phyloP scores from a whole-genome alignment of 2,329 filamentous ascomycete genomes.

The Gnomoniopsis sp. region DNA sequence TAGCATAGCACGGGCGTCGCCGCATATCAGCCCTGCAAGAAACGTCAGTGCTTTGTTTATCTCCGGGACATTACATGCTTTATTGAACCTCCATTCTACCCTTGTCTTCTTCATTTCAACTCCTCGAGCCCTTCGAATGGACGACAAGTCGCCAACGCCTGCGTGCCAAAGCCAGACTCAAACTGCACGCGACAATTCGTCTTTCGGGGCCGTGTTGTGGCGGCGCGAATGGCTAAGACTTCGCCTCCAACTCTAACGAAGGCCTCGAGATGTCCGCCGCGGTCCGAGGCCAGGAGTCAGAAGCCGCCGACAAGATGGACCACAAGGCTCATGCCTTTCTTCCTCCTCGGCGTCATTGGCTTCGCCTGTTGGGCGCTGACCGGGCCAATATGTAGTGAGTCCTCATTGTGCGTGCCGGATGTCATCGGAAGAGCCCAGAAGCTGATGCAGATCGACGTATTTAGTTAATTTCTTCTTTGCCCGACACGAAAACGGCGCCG shows the following conservation, averaged over 20 bases:
- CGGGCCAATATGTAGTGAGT: constrained; percentile 64
- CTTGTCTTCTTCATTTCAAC: not conserved
- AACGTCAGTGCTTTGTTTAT: not conserved
- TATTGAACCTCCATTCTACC: not conserved
- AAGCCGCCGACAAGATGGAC: constrained; percentile 51
- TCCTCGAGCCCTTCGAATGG: not conserved
- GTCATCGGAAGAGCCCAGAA: no score
- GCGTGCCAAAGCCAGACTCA: not conserved
- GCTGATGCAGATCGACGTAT: not conserved
- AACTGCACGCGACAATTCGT: not conserved
- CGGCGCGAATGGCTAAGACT: not conserved
- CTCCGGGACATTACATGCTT: not conserved
- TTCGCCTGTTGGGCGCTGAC: constrained; percentile 72
- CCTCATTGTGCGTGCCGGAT: not conserved
- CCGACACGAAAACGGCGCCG: constrained; percentile 49
- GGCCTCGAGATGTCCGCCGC: constrained; percentile 1
- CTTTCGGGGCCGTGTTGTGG: not conserved
- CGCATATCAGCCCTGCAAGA: not conserved
- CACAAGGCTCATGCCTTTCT: constrained; percentile 64
- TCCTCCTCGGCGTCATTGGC: constrained; percentile 63
- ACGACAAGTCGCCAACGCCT: not conserved
- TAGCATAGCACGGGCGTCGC: no score
- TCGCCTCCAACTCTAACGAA: not conserved
- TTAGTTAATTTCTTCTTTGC: constrained; percentile 69
- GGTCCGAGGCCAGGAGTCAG: constrained; percentile 28